Conservation (phyloP, 805 yeast genomes). For the Zygosaccharomyces bailii region DNA sequence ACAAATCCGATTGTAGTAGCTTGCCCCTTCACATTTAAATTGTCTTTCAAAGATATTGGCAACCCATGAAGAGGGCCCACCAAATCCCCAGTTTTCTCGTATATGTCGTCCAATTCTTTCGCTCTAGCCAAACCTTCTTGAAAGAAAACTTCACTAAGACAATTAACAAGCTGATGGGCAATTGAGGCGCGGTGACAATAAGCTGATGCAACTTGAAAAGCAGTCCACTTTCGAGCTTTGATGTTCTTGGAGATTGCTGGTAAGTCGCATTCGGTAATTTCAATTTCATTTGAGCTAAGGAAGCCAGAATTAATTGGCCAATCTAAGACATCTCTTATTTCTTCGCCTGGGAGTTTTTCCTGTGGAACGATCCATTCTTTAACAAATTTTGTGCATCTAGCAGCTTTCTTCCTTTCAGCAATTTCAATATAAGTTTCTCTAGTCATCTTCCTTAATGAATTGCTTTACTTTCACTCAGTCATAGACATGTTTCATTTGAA, state of each 20-base stretch:
- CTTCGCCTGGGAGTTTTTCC: slow-evolving; percentile 32
- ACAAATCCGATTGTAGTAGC: slow-evolving; percentile 61
- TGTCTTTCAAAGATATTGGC: slow-evolving; percentile 66
- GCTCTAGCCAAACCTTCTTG: slow-evolving; percentile 58
- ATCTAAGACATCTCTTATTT: slow-evolving; percentile 38
- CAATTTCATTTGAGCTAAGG: slow-evolving; percentile 37
- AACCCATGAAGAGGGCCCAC: slow-evolving; percentile 68
- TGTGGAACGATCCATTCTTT: slow-evolving; percentile 44
- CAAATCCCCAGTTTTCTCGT: slow-evolving; percentile 46
- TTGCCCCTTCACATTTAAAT: slow-evolving; percentile 50
- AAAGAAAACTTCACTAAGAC: slow-evolving; percentile 47
- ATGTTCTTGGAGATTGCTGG: slow-evolving; percentile 32
- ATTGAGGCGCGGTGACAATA: slow-evolving; percentile 57
- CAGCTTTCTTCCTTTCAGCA: slow-evolving; percentile 41
- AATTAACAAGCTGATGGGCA: slow-evolving; percentile 51
- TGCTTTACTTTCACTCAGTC: too few species aligned
- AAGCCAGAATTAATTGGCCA: slow-evolving; percentile 40
- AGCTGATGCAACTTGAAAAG: slow-evolving; percentile 49
- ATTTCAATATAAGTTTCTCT: slow-evolving; percentile 36
- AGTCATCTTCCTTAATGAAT: slow-evolving; percentile 8
- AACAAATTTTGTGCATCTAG: slow-evolving; percentile 43
- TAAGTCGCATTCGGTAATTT: slow-evolving; percentile 40
- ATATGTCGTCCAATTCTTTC: slow-evolving; percentile 52
- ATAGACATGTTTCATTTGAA: too few species aligned
- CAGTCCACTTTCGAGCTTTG: slow-evolving; percentile 35